A percentile compares a stretch with the other conserved stretches of the same genome.
Conservation (phyloP, 2,329 filamentous ascomycete genomes). For the Curvularia spicifera region DNA sequence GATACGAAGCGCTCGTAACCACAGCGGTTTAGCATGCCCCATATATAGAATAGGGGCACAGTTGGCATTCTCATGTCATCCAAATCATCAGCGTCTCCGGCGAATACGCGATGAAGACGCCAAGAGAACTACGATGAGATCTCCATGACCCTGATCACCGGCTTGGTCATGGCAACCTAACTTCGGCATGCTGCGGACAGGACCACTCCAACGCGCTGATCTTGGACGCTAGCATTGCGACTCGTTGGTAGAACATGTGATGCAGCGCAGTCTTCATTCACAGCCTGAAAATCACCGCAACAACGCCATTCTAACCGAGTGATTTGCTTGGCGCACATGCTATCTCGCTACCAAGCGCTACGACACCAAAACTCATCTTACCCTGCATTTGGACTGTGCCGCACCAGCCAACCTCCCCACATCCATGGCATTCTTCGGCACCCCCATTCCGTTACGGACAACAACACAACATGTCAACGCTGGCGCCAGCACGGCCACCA, state of each 20-base stretch:
- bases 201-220: neutral
- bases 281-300: neutral
- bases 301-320: neutral
- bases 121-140: slow-evolving; percentile 3
- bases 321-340: neutral
- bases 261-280: neutral
- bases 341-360: slow-evolving; percentile 1
- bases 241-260: neutral
- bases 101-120: neutral
- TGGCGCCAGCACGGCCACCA: neutral
- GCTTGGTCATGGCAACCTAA: neutral
- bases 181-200: slow-evolving; percentile 3
- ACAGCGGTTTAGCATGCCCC: neutral
- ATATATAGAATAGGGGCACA: neutral
- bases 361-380: neutral
- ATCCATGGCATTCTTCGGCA: slow-evolving; percentile 18
- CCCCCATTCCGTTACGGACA: slow-evolving; percentile 10
- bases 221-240: neutral
- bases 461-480: slow-evolving; percentile 2
- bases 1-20: neutral
- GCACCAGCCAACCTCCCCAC: slow-evolving; percentile 9
- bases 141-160: slow-evolving; percentile 6
- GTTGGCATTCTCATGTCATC: neutral
- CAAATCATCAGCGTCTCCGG: neutral
- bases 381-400: slow-evolving; percentile 4